Base-by-base conservation (phyloP, 768 basidiomycete species). In the Boletus insuetus region DNA sequence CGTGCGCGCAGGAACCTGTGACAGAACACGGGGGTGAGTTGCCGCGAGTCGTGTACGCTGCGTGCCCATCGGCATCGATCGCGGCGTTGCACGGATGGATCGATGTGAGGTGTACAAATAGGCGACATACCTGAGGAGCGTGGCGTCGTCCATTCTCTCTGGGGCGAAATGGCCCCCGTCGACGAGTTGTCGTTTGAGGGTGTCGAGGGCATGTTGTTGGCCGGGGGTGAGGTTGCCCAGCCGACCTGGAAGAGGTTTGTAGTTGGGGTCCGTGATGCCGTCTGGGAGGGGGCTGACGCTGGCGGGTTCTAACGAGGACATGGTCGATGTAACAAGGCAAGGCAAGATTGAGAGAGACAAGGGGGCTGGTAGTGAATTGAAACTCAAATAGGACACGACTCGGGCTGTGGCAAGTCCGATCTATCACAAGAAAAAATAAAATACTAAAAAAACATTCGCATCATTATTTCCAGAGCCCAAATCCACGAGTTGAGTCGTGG, bases 1-100 rank as follows among this genome's bases (percentile, higher is more conserved):
- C 97, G 81, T 7, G 96, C 97, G 35, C 97, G 82, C 56, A 98
- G 75, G 76, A 96, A 99, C 66, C 94, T 92, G 58, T 4, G 6
- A 13, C 2, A 32, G 19, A 2, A 17, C 3, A 11, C 6, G 34
- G 3, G 26, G 2, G 19, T 41, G 46, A 46, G 38, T 41, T 19
- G 34, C 34, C 34, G 34, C 34, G 34, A n/a, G 31, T 55, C 37
- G 54, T 20, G 53, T 46, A 51, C 41, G 22, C 16, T 35, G 34
- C 34, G 6, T 14, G 14, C n/a, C 37, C 53, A 64, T 63, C 69
- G 52, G 40, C 26, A 20, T 47, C 49, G 56, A 63, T 58, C 58
- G 51, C 47, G 11, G 14, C 24, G 17, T 35, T 29, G 52, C 13
- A 26, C 29, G 42, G 44, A 50, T 43, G 54, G 49, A 44, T n/a